Percentiles rank a stretch among this genome's conserved stretches.
phyloP scores from a whole-genome alignment of 225 moss, liverwort and hornwort species.

The Antitrichia curtipendula region DNA sequence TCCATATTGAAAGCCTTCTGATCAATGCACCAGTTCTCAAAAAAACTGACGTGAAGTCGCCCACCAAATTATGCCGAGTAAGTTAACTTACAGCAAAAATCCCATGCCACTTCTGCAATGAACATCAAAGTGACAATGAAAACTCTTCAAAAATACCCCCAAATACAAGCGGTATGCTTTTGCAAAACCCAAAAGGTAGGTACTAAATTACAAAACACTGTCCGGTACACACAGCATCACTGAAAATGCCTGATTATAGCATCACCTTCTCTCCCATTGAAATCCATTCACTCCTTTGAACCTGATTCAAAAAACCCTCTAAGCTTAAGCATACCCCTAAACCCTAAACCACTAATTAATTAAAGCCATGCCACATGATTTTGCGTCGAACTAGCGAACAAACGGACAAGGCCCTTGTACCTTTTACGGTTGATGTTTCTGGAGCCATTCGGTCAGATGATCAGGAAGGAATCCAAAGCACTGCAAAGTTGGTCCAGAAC shows the following conservation, averaged over 20 bases:
- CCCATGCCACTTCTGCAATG: background rate
- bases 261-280: background rate
- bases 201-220: background rate
- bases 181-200: background rate
- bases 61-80: too few species aligned
- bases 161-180: background rate
- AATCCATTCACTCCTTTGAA: background rate
- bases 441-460: too few species aligned
- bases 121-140: too few species aligned
- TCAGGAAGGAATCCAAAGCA: too few species aligned
- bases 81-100: background rate
- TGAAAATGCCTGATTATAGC: background rate
- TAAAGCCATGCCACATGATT: background rate
- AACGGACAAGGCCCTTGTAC: background rate
- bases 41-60: background rate
- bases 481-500: too few species aligned
- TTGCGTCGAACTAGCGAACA: accelerated
- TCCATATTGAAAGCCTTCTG: background rate
- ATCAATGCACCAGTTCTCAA: background rate
- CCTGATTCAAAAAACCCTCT: background rate
- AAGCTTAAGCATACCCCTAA: background rate
- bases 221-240: background rate
- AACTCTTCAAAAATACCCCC: background rate
- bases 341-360: background rate
- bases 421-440: background rate